Percentiles rank a stretch among this genome's conserved stretches.
Evolutionary conservation across 176 grass and related monocot species (phyloP).

Genomic region (Musa acuminata): DNA sequence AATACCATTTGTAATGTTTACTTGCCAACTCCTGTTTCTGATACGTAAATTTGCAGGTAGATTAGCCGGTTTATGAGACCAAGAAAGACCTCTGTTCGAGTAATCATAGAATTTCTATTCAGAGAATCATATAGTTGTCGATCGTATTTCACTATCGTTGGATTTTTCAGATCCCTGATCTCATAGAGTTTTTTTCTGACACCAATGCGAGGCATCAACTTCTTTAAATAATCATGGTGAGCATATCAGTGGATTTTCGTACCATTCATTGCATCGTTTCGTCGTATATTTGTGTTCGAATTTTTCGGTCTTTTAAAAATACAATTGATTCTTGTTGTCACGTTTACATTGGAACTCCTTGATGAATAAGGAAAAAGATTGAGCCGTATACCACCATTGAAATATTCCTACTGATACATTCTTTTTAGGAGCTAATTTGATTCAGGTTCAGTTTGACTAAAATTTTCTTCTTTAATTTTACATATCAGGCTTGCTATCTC

Average conservation of each 20-base stretch:
- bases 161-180: too few species aligned
- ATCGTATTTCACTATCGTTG: too few species aligned
- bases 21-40: too few species aligned
- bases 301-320: background rate
- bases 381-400: background rate
- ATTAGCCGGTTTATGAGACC: too few species aligned
- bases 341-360: background rate
- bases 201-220: background rate
- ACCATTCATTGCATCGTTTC: background rate
- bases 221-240: background rate
- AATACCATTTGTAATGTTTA: too few species aligned
- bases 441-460: background rate
- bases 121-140: too few species aligned
- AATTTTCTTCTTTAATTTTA: background rate
- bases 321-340: too few species aligned
- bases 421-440: background rate
- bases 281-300: background rate
- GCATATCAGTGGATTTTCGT: background rate
- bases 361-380: background rate
- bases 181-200: too few species aligned
- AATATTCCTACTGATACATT: background rate
- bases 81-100: too few species aligned
- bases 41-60: too few species aligned
- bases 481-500: background rate
- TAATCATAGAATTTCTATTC: too few species aligned